Base-by-base conservation (phyloP, 306 rosid genomes). In the Argentina anserina region DNA sequence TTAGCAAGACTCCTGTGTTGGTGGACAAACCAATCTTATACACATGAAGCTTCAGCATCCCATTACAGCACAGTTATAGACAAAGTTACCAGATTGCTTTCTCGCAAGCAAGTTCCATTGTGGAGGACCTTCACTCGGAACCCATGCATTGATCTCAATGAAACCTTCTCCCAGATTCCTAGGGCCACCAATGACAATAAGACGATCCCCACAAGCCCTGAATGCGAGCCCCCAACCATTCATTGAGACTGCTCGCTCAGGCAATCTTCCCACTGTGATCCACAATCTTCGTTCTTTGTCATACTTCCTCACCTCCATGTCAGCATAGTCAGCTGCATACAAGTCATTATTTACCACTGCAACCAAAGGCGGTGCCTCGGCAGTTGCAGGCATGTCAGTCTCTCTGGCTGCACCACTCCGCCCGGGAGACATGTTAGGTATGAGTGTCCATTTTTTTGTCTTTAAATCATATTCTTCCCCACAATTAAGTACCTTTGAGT, bases 201-300 rank as follows among this genome's bases (percentile, higher is more conserved):
- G 98, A 83, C 77, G 78, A 36, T 87, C 83, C 39, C 98, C 98
- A 55, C 98, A 93, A 12, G 98, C 98, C 75, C 93, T 84, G 42
- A 93, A 93, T 3, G 98, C 98, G 58, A 93, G 93, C 18, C 98
- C 98, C 98, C 98, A 93, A 40, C 98, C 98, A 64, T 93, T 91
- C 87, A 91, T 86, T 2, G 98, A 93, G 40, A 60, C 83, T 0
- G 84, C 93, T n/a, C 85, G 82, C 68, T 89, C 98, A 0, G 98
- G 98, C 79, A 93, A 80, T 60, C 96, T 81, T 71, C 98, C 98
- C 21, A 90, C 86, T 0, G 85, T 87, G 45, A 15, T 0, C 98
- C 98, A 93, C 64, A 11, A 9, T 63, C 63, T 87, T 36, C 70
- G 70, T 21, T 50, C 79, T 66, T 90, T 93, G 68, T 93, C 88